Percentiles rank a stretch among this genome's conserved stretches.
These are phyloP conservation scores for Naganishia friedmannii DNA, from an alignment of 768 basidiomycete genomes.

Conservation along the genomic window DNA sequence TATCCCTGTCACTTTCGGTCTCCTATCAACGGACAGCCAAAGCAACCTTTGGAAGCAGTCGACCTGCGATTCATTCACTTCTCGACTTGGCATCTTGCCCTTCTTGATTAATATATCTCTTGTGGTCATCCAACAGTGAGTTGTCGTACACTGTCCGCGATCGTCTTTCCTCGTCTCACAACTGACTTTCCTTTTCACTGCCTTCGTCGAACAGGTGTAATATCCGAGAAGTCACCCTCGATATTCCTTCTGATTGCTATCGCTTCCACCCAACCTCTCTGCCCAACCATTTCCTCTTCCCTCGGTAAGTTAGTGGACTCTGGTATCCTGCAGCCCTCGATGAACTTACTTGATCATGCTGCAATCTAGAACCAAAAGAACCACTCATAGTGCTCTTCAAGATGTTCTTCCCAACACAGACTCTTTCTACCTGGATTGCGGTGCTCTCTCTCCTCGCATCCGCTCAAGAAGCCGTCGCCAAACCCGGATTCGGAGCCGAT, in stretches of 20 bases:
- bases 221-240: no score
- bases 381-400: neutral
- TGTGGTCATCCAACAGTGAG: neutral
- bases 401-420: neutral
- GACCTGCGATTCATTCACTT: neutral
- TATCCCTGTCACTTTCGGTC: neutral
- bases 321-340: no score
- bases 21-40: neutral
- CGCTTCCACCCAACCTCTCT: no score
- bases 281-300: no score
- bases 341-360: neutral
- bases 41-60: neutral
- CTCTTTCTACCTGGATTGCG: constrained; percentile 7
- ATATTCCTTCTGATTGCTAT: no score
- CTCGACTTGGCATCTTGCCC: neutral
- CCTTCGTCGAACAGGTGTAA: no score
- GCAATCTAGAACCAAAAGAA: neutral
- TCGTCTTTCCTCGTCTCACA: no score
- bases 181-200: no score
- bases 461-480: constrained; percentile 1
- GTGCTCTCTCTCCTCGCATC: constrained; percentile 4
- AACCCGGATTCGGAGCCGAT: neutral
- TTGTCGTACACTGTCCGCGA: neutral
- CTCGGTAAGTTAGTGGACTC: no score
- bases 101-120: neutral